phyloP scores from a whole-genome alignment of 805 yeast genomes.

The Ogataea glucozyma region DNA sequence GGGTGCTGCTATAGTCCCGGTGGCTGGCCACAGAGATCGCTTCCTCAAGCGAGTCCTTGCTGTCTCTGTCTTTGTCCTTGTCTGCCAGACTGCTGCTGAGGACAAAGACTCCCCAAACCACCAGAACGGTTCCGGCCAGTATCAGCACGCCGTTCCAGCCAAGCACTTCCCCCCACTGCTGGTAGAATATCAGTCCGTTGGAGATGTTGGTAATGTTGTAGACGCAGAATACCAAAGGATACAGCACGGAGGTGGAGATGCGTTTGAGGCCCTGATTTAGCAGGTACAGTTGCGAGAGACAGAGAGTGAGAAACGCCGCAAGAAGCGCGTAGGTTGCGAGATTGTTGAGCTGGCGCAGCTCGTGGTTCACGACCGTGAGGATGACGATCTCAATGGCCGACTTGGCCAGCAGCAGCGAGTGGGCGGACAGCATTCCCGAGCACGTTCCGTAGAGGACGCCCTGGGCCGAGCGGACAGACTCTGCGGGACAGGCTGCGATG shows the following conservation, averaged over 20 bases:
- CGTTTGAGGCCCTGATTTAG: constrained; percentile 72
- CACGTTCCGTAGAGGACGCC: constrained; percentile 68
- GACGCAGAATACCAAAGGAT: constrained; percentile 83
- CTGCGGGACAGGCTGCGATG: constrained; percentile 17
- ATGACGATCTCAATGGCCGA: constrained; percentile 71
- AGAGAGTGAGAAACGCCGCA: constrained; percentile 55
- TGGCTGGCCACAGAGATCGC: constrained; percentile 12
- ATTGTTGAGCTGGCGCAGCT: constrained; percentile 35
- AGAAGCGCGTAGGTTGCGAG: constrained; percentile 53
- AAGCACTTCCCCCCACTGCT: constrained; percentile 47
- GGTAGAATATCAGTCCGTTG: constrained; percentile 62
- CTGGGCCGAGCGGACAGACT: constrained; percentile 36
- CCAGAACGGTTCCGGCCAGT: constrained; percentile 47
- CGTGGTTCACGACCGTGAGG: constrained; percentile 40
- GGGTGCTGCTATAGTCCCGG: constrained; percentile 13
- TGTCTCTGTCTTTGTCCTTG: neutral
- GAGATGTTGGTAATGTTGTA: constrained; percentile 70
- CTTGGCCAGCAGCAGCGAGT: constrained; percentile 83
- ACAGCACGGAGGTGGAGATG: constrained; percentile 73
- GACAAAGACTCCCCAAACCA: constrained; percentile 66
- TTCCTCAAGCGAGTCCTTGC: constrained; percentile 3
- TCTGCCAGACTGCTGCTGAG: constrained; percentile 54
- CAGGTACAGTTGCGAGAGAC: constrained; percentile 69
- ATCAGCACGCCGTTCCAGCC: constrained; percentile 40
- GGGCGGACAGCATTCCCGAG: constrained; percentile 81